A percentile compares a stretch with the other conserved stretches of the same genome.
Conservation (phyloP, 176 grass and related monocot genomes). For the Musa acuminata region DNA sequence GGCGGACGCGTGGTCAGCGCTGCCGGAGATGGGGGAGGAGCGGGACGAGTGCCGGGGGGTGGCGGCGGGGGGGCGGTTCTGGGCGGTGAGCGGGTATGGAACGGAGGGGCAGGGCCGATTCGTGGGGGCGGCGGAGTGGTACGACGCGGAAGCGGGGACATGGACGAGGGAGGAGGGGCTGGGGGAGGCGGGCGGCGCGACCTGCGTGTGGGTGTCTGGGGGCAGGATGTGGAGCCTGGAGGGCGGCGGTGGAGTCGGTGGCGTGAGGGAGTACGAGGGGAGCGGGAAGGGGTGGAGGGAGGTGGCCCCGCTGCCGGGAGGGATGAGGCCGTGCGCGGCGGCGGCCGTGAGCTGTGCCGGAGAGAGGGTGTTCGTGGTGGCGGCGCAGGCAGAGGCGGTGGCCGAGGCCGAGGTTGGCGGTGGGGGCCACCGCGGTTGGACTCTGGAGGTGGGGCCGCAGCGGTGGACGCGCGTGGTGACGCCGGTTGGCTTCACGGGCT, state of each 20-base stretch:
- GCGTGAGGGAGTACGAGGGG: constrained; percentile 36
- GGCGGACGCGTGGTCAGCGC: constrained; percentile 32
- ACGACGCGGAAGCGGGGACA: background rate
- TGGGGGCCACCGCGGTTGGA: constrained; percentile 11
- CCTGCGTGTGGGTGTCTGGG: constrained; percentile 22
- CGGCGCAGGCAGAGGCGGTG: background rate
- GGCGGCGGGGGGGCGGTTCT: constrained; percentile 6
- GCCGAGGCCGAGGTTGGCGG: background rate
- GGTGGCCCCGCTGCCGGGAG: too few relatives aligned
- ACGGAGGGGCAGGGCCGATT: constrained; percentile 42
- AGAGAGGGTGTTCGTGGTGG: too few relatives aligned
- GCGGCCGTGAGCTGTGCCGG: too few relatives aligned
- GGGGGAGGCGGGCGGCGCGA: background rate
- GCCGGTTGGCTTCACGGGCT: constrained; percentile 20
- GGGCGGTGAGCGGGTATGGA: constrained; percentile 49
- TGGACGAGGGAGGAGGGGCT: constrained; percentile 36
- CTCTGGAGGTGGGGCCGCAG: constrained; percentile 16
- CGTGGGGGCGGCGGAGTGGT: constrained; percentile 35
- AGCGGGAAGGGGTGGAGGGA: too few relatives aligned
- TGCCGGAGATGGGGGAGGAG: constrained; percentile 51
- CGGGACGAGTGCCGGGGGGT: constrained; percentile 52
- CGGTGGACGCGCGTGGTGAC: constrained; percentile 29
- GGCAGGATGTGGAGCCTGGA: constrained; percentile 35
- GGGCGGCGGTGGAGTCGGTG: constrained; percentile 7
- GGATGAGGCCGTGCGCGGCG: too few relatives aligned